A percentile compares a stretch with the other conserved stretches of the same genome.
Conservation (phyloP, 2,329 filamentous ascomycete genomes). For the Fusarium staphyleae region DNA sequence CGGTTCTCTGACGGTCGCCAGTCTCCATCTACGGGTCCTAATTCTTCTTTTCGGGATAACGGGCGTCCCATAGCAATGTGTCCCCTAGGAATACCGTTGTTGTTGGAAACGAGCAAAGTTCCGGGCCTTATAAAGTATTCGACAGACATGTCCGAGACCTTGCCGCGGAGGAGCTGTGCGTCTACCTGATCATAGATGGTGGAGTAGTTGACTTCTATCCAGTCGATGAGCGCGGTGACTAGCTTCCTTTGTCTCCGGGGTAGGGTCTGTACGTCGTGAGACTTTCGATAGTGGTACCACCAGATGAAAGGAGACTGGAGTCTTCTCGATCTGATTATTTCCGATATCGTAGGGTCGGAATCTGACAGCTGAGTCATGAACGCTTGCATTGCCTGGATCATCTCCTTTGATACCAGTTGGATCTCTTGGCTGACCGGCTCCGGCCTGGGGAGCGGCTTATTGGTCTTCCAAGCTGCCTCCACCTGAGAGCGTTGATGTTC, state of each 20-base stretch:
- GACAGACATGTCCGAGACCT: not conserved
- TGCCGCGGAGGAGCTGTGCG: not conserved
- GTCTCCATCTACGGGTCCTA: not conserved
- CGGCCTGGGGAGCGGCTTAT: not conserved
- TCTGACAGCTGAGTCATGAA: not conserved
- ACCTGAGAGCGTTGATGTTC: not conserved
- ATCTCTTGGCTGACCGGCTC: not conserved
- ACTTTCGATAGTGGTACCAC: conserved; percentile 17
- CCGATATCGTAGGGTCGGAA: too few relatives aligned
- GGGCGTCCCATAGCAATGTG: not conserved
- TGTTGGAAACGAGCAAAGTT: not conserved
- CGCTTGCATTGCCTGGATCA: conserved; percentile 1
- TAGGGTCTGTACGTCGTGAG: not conserved
- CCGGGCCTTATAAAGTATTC: conserved; percentile 1
- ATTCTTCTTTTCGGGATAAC: not conserved
- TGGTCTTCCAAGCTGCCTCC: not conserved
- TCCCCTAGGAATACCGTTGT: not conserved
- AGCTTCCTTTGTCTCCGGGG: not conserved
- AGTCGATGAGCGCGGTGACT: not conserved
- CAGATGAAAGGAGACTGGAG: conserved; percentile 1
- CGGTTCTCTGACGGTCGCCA: rapidly evolving
- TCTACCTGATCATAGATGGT: not conserved
- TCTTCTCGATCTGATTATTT: not conserved
- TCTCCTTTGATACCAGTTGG: not conserved
- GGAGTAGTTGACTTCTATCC: conserved; percentile 3